These are phyloP conservation scores for Arthrobotrys musiformis DNA, from an alignment of 2,329 filamentous ascomycete genomes.

Conservation along the genomic window DNA sequence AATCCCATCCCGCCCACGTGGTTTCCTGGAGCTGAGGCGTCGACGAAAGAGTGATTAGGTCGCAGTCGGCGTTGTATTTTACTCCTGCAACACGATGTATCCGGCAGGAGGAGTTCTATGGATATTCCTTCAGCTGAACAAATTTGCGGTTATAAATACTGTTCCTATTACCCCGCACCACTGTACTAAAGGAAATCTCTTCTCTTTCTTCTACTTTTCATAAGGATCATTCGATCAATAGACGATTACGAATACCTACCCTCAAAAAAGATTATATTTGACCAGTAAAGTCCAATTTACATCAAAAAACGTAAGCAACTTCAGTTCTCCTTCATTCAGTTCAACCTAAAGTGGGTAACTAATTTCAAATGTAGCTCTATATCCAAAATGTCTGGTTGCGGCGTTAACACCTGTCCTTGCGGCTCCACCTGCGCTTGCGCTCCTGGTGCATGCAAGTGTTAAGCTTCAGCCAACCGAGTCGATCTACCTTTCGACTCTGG, in stretches of 20 bases:
- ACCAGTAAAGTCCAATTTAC: not conserved
- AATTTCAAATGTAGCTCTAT: not conserved
- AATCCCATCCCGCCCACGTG: not conserved
- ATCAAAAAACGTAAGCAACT: not conserved
- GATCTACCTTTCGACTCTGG: not conserved
- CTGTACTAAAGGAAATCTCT: not conserved
- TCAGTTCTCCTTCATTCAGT: not conserved
- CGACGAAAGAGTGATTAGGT: not conserved
- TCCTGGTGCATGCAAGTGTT: not conserved
- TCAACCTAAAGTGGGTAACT: not conserved
- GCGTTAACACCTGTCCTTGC: not conserved
- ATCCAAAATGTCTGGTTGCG: not conserved
- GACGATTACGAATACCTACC: not conserved
- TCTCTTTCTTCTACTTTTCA: not conserved
- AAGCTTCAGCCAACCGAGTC: not conserved
- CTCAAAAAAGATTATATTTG: not conserved
- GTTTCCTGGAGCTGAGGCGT: not conserved
- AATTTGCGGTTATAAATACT: not conserved
- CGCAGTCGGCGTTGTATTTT: not conserved
- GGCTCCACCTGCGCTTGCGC: not conserved
- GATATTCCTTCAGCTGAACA: not conserved
- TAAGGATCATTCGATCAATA: not conserved
- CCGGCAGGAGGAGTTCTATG: not conserved
- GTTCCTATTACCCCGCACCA: slow-evolving; percentile 7
- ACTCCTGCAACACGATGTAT: slow-evolving; percentile 7